A percentile compares a stretch with the other conserved stretches of the same genome.
These are phyloP conservation scores for Pichia sp. DNA, from an alignment of 1,139 yeast genomes.

Conservation along the genomic window DNA sequence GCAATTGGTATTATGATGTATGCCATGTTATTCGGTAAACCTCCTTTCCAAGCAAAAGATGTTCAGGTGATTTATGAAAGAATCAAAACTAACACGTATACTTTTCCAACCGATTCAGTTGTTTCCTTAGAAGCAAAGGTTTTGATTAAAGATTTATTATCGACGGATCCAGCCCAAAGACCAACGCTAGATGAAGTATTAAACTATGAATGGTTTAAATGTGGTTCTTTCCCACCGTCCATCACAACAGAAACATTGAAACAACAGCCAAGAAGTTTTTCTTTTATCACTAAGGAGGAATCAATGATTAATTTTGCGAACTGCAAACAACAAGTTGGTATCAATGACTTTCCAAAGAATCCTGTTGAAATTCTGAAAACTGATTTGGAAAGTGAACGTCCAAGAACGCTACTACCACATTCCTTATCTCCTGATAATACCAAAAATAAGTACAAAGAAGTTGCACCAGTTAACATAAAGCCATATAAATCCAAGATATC, in stretches of 20 bases:
- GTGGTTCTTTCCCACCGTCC: slow-evolving; percentile 71
- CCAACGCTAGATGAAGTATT: slow-evolving; percentile 76
- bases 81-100: slow-evolving; percentile 75
- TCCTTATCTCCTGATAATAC: slow-evolving; percentile 92
- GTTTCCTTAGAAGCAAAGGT: slow-evolving; percentile 65
- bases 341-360: slow-evolving; percentile 40
- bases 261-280: slow-evolving; percentile 49
- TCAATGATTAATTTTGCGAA: slow-evolving; percentile 63
- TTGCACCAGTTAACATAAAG: slow-evolving; percentile 26
- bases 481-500: slow-evolving; percentile 22
- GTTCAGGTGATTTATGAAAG: slow-evolving; percentile 90
- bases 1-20: slow-evolving; percentile 94
- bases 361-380: slow-evolving; percentile 66
- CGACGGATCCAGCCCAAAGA: slow-evolving; percentile 72
- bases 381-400: slow-evolving; percentile 63
- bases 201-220: slow-evolving; percentile 72
- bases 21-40: slow-evolving; percentile 85
- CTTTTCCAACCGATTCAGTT: slow-evolving; percentile 62
- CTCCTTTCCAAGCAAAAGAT: slow-evolving; percentile 95
- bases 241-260: slow-evolving; percentile 58
- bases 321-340: slow-evolving; percentile 58
- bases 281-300: slow-evolving; percentile 46
- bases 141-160: slow-evolving; percentile 63
- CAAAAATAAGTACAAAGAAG: slow-evolving; percentile 77
- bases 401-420: slow-evolving; percentile 68